Base-by-base conservation (phyloP, 768 basidiomycete species). In the Psilocybe tampanensis region DNA sequence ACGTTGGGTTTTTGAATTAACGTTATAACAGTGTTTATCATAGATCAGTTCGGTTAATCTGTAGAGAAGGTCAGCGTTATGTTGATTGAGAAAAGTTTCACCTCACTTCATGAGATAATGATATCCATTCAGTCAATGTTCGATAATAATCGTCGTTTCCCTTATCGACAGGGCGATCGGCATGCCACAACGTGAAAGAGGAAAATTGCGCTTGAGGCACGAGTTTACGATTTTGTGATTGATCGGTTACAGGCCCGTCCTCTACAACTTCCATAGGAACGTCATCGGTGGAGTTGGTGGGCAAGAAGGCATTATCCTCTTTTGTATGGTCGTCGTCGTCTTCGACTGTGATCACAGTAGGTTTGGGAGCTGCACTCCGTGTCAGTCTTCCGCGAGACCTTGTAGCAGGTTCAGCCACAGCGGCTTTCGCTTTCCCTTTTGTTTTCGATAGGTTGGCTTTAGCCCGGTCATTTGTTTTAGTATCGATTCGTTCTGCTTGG, bases 101-200 rank as follows among this genome's bases (percentile, higher is more conserved):
- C 66, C 78, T 6, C 58, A 91, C 92, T 78, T 88, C 82, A 21
- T 77, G 71, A 13, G 88, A 80, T 23, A 93, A 71, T 19, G 61
- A 73, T 36, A 83, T 83, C 91, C 92, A 94, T 67, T 94, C 92
- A 0, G 72, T 77, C 59, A 94, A 65, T 2, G 86, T 73, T 15
- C 89, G 78, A 44, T 80, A 69, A 68, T 93, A 94, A 63, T 91
- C 90, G 64, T 94, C 92, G 39, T 72, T 77, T 2, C 79, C 82
- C 50, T 85, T 85, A 58, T 92, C 86, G 1, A 89, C 83, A 0
- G 84, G 82, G 19, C 81, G 79, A 69, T 94, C 92, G 3, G 87
- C 80, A 56, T 85, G 77, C 92, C 92, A 94, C 21, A 94, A 66
- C n/a, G 82, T 81, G 60, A 94, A 83, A 1, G 83, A 84, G 2